Base-by-base conservation (phyloP, 1,284 basidiomycete genomes). In the Ganoderma sinense region DNA sequence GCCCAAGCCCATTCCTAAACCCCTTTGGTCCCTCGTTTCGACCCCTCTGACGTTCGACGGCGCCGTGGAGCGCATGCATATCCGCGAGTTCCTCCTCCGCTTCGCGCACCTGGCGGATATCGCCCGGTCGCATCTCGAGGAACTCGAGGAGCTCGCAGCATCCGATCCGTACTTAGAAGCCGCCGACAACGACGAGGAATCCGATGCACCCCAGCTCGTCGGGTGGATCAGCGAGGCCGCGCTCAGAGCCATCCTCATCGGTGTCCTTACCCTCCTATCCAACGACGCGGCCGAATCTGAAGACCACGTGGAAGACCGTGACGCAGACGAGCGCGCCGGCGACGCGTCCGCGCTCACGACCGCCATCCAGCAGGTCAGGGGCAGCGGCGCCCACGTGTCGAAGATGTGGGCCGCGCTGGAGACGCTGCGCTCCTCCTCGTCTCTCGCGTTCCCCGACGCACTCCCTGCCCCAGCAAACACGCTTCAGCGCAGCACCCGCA, bases 31-130 rank as follows among this genome's bases (percentile, higher is more conserved):
- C 4, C 75, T 76, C 6, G 78, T 93, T 16, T 81, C 82, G 2
- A 84, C 83, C 10, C 73, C 76, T 39, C 79, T 93, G 6, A 80
- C 82, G 14, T 80, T 82, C 39, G 75, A 82, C 2, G 84, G 88
- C 55, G 88, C 85, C 0, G 84, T 91, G 72, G 82, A 85, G 48
- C 88, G 93, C 5, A 86, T 94, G 64, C 83, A 88, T 73, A 89
- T 94, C 62, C 88, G 93, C 69, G 93, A 94, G 79, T 94, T 93
- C 77, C 76, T 87, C 8, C 77, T 92, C 51, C 86, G 93, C 40
- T 94, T 94, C 74, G 83, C 84, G 2, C 79, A 82, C 33, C 72
- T 86, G 10, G 80, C 91, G 71, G 85, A 87, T 26, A 82, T 93
- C 13, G 82, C 86, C 1, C 88, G 87, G 63, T 72, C 79, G 1